Base-by-base conservation (phyloP, 2,329 filamentous ascomycete species). In the Aureobasidium subglaciale region DNA sequence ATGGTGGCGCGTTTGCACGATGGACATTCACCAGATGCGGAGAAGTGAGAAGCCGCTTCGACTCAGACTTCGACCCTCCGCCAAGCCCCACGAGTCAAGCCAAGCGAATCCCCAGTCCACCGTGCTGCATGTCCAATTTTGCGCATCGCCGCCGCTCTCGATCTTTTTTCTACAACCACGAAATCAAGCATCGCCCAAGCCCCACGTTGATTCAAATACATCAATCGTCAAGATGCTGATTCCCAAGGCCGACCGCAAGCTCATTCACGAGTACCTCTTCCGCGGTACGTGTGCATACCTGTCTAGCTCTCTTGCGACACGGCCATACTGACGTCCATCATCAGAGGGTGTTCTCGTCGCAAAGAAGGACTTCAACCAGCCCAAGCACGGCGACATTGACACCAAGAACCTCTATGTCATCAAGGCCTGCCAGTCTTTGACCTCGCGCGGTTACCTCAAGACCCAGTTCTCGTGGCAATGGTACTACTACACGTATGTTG, bases 221-320 rank as follows among this genome's bases (percentile, higher is more conserved):
- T 68, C 63, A 59, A 67, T 71, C 69, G 72, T 69, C 71, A 76
- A 75, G 67, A 77, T 77, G 68, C 87, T 99, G 83, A 99, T 99
- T 78, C 93, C 93, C 77, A 97, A 97, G 87, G 88, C 90, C 78
- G 93, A 99, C 83, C 91, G 95, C 83, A 99, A 99, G 89, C 90
- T 90, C 87, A 97, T 99, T 81, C 93, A 99, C 85, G 92, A 92
- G 87, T 95, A 92, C 87, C 89, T 99, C 84, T 95, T 96, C 87
- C 67, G 67, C 58, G 60, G 60, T 62, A 62, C 48, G 60, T 18
- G n/a, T 15, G 1, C 6, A 5, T 4, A 9, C 25, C 24, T 9
- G 7, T 40, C 9, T 13, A 22, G 8, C 9, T n/a, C 13, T 5
- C 32, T n/a, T 20, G 18, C 10, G 6, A 7, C 20, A 25, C 22